Conservation (phyloP, 805 yeast species). For the Blastobotrys muscicola region DNA sequence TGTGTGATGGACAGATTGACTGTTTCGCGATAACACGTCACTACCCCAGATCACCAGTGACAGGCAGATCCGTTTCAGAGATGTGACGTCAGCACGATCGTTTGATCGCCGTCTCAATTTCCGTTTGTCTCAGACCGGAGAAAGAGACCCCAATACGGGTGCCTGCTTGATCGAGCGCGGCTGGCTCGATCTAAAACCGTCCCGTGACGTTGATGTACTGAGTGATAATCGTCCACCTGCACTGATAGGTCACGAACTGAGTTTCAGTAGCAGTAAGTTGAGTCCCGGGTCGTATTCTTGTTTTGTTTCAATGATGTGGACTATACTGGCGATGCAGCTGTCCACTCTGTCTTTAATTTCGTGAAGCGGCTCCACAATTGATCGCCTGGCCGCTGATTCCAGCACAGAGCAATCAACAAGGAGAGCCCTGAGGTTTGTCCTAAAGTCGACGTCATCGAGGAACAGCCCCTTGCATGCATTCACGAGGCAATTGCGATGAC, state of each 20-base stretch:
- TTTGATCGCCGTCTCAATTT: too few species aligned
- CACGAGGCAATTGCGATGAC: constrained; percentile 3
- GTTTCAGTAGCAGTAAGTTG: constrained; percentile 1
- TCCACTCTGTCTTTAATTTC: not conserved
- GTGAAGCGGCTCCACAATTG: too few species aligned
- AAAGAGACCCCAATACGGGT: too few species aligned
- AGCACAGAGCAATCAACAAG: not conserved
- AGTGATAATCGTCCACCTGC: too few species aligned
- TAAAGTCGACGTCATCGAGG: constrained; percentile 6
- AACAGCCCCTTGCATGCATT: constrained; percentile 6
- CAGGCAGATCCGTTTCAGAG: too few species aligned
- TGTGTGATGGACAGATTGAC: not conserved
- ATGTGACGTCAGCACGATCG: not conserved
- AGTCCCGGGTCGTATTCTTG: not conserved
- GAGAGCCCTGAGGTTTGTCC: constrained; percentile 5
- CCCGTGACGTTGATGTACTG: too few species aligned
- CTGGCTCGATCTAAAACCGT: too few species aligned
- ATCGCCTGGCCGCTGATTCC: not conserved
- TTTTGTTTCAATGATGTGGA: not conserved
- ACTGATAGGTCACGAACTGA: not conserved
- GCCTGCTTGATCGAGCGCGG: too few species aligned
- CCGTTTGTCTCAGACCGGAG: too few species aligned
- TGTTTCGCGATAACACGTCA: not conserved
- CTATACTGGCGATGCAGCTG: not conserved
- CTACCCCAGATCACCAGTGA: too few species aligned